Evolutionary conservation across 371 early-diverging fungal species (phyloP).

Genomic region (Conidiobolus incongruus): DNA sequence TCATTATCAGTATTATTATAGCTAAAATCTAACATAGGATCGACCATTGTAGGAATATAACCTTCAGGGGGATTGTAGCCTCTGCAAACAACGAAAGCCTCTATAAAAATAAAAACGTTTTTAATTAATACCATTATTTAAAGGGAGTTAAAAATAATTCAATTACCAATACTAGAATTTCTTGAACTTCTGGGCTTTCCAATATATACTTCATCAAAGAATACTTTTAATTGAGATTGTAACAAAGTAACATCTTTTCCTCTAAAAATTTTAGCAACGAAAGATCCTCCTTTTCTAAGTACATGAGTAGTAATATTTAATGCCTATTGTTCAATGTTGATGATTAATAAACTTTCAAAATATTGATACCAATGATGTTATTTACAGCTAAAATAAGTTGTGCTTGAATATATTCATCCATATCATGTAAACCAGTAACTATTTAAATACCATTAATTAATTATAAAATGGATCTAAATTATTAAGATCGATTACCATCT

Average conservation of each 20-base stretch:
- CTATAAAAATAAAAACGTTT: slow-evolving; percentile 11
- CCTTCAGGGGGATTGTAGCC: slow-evolving; percentile 60
- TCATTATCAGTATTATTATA: slow-evolving; percentile 36
- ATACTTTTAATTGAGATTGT: slow-evolving; percentile 73
- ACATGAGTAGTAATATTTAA: slow-evolving; percentile 87
- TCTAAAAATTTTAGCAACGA: slow-evolving; percentile 94
- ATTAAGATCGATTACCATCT: slow-evolving; percentile 35
- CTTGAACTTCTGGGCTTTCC: slow-evolving; percentile 92
- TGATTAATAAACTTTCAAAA: neutral
- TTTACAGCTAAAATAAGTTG: slow-evolving; percentile 72
- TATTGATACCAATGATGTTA: neutral
- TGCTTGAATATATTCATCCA: slow-evolving; percentile 98
- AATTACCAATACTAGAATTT: slow-evolving; percentile 58
- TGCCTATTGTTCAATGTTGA: slow-evolving; percentile 32
- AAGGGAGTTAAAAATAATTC: neutral
- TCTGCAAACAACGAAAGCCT: slow-evolving; percentile 86
- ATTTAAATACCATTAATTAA: neutral
- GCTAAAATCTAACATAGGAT: slow-evolving; percentile 58
- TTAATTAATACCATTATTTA: neutral
- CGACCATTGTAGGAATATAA: slow-evolving; percentile 71
- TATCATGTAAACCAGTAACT: slow-evolving; percentile 94
- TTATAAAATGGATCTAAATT: neutral
- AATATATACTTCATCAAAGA: slow-evolving; percentile 71
- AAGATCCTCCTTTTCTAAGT: slow-evolving; percentile 68
- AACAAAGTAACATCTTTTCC: slow-evolving; percentile 80